Evolutionary conservation across 768 basidiomycete genomes (phyloP), one percentile per base, ranked within the genome.

Genomic region (Lentinula detonsa): DNA sequence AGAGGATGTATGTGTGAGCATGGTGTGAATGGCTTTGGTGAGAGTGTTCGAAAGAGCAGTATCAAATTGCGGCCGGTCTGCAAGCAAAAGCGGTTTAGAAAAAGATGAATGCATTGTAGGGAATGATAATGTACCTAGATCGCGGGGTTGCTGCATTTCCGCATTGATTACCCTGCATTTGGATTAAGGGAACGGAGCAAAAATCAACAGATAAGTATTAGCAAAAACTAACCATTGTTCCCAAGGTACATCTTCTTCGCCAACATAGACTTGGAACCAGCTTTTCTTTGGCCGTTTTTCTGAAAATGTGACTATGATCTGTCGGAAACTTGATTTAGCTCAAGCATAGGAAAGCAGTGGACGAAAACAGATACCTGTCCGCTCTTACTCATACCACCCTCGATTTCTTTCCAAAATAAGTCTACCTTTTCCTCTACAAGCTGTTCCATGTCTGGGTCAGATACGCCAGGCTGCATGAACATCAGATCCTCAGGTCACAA

Each of bases 181-280:
- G 43, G 16, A 5, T 56, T 61, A 45, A 16, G 46, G 11, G 31
- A 9, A 57, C 43, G 52, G 50, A 34, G 57, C 11, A 8, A 5
- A 28, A 2, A n/a, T 23, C 15, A n/a, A 15, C 42, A 43, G 13
- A 43, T 43, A 43, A 5, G 39, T 28, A 59, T 46, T 23, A 8
- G 51, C 28, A 52, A 34, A 16, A 11, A 60, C 76, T 5, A 11
- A 90, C 91, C 91, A 93, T 72, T 90, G 85, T 70, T 93, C 92
- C 91, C 91, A 93, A 57, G 90, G 85, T 13, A 92, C 83, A 28
- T 93, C 90, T 69, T 93, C 91, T 73, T 93, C 88, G 1, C 81
- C 86, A 65, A 80, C 77, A 43, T 85, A 85, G 10, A 83, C 82
- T 56, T 81, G 81, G 65, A 91, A 90, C 91, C 91, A 92, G 15